Conservation (phyloP, 768 basidiomycete genomes). For the Inosperma sp. region DNA sequence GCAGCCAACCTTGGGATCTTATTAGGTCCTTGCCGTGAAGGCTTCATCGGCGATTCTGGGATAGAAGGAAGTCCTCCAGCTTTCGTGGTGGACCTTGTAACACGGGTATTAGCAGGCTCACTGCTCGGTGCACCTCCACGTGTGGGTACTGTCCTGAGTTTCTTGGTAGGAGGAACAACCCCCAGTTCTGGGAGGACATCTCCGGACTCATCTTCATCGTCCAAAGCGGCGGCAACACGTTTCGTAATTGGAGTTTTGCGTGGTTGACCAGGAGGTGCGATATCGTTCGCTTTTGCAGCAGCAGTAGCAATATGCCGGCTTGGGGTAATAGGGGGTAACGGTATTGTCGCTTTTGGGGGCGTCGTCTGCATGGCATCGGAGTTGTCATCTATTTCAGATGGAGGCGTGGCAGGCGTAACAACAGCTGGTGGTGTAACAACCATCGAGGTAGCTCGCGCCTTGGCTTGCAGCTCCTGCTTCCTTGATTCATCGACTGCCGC, state of each 20-base stretch:
- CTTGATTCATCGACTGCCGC: slow-evolving; percentile 79
- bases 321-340: slow-evolving; percentile 74
- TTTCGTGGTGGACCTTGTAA: slow-evolving; percentile 67
- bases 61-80: slow-evolving; percentile 37
- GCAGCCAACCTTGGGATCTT: slow-evolving; percentile 65
- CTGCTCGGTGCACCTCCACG: slow-evolving; percentile 53
- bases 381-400: slow-evolving; percentile 69
- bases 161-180: slow-evolving; percentile 40
- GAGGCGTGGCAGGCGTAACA: slow-evolving; percentile 74
- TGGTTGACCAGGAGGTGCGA: slow-evolving; percentile 77
- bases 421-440: slow-evolving; percentile 36
- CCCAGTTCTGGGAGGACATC: slow-evolving; percentile 64
- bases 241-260: slow-evolving; percentile 84
- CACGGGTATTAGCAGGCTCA: slow-evolving; percentile 68
- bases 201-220: slow-evolving; percentile 59
- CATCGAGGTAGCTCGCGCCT: slow-evolving; percentile 25
- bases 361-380: slow-evolving; percentile 44
- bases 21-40: slow-evolving; percentile 51
- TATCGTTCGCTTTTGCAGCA: slow-evolving; percentile 63
- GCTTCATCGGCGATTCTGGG: slow-evolving; percentile 42
- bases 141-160: slow-evolving; percentile 37
- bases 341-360: slow-evolving; percentile 28
- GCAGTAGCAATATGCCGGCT: slow-evolving; percentile 70
- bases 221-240: slow-evolving; percentile 61
- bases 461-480: slow-evolving; percentile 35